Evolutionary conservation across 176 grass and related monocot genomes (phyloP), one percentile per base, ranked within the genome.

Genomic region (Oryza nivara): DNA sequence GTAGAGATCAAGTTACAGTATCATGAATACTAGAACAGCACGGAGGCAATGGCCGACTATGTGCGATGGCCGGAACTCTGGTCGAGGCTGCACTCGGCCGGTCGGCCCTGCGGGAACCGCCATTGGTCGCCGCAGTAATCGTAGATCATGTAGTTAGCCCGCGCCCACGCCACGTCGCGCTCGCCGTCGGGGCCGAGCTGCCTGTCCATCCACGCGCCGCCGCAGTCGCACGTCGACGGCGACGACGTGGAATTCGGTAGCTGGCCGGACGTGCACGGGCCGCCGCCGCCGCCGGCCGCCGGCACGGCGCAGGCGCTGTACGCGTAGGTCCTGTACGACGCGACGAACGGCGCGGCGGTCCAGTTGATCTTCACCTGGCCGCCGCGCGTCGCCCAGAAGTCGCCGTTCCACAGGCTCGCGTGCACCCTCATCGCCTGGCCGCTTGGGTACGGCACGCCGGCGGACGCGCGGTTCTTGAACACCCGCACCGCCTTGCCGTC

Each of bases 311-410:
- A 87, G 22, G 84, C 83, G 15, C 76, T 80, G 56, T 43, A 46
- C 10, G 13, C 45, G 84, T 86, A 90, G 64, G 11, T 35, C 12
- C 76, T 19, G 65, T 92, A 88, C 36, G 82, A 77, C 67, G 88
- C 70, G 14, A 76, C 86, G 82, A 92, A 90, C 40, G 88, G 86
- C 9, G 65, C 76, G 52, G 68, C 36, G 10, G 76, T 8, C 94
- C 91, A 88, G 73, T 89, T 61, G 60, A 70, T 83, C 83, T 93
- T 93, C 45, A 83, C 84, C 19, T 51, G 68, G 0, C 90, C 93
- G 36, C 90, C 88, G 30, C 68, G 54, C 22, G 85, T 92, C 74
- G 93, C 88, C 85, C 85, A 95, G 46, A 20, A 38, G 30, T 89
- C 68, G 60, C 76, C 88, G 64, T 92, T 44, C 88, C 93, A 86